phyloP scores from a whole-genome alignment of 768 basidiomycete species.

The Rhodotorula taiwanensis region DNA sequence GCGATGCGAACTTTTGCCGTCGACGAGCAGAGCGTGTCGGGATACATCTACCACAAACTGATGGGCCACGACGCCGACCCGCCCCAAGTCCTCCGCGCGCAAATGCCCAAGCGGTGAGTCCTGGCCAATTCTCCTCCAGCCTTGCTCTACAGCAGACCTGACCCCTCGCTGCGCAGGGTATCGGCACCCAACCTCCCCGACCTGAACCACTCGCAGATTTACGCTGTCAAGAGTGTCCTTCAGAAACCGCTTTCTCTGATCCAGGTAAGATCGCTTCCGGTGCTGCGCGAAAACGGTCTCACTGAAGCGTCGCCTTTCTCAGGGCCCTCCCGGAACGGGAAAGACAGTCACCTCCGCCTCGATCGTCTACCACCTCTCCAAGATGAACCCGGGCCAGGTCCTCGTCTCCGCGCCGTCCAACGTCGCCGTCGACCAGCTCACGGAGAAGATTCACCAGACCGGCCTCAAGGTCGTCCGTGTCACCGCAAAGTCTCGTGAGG shows the following conservation, averaged over 20 bases:
- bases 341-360: constrained; percentile 99
- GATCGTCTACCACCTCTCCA: constrained; percentile 94
- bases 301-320: background rate
- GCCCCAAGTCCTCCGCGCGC: constrained; percentile 67
- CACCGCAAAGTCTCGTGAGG: constrained; percentile 96
- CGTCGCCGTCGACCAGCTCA: constrained; percentile 97
- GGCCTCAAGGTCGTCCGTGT: constrained; percentile 95
- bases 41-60: constrained; percentile 98
- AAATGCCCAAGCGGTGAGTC: constrained; percentile 78
- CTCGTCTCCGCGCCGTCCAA: constrained; percentile 98
- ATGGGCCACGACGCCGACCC: constrained; percentile 88
- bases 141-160: background rate
- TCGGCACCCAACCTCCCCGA: constrained; percentile 96
- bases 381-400: constrained; percentile 95
- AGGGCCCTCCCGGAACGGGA: constrained; percentile 89
- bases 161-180: constrained; percentile 50
- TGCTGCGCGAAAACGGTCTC: too few relatives aligned
- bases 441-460: constrained; percentile 98
- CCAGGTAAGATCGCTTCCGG: constrained; percentile 54
- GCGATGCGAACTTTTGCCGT: constrained; percentile 99
- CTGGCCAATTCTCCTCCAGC: too few relatives aligned
- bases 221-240: constrained; percentile 95
- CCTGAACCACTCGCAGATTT: constrained; percentile 99
- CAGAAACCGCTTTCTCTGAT: constrained; percentile 97
- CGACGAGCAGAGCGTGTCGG: constrained; percentile 97